Evolutionary conservation across 1,139 yeast species (phyloP), one percentile per base, ranked within the genome.

Genomic region (Pichia inconspicua): DNA sequence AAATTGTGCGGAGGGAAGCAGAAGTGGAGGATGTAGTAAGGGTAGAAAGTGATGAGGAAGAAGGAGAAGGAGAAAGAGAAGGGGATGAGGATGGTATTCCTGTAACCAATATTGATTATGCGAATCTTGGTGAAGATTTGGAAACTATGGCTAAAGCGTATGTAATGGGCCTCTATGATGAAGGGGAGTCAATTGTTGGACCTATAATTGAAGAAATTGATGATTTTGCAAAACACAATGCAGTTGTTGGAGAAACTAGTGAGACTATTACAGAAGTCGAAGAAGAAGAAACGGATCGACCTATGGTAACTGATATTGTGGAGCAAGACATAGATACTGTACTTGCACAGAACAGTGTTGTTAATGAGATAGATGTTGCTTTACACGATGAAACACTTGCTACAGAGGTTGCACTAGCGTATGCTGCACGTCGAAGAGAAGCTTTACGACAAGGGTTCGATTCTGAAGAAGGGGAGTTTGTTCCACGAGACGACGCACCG

Each of bases 71-170:
- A 34, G 10, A n/a, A 15, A 15, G 32, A 17, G n/a, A 17, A 27
- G 8, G 25, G 11, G 3, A 31, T 7, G 2, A 17, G 10, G 15
- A 34, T 3, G 4, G 11, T 15, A 17, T 15, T 15, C 22, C 22
- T 34, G 7, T 9, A 15, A 34, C 37, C n/a, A 17, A 15, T 22
- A 42, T 76, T 9, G 81, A 77, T 53, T 75, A 68, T 55, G 65
- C 59, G 12, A 55, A 69, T 7, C 54, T 77, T 43, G 71, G 70
- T 34, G 66, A 67, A 43, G 74, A 77, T 53, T 49, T 75, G 54
- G 82, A 79, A 46, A 70, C 76, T 4, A 77, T 80, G 83, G 84
- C 78, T 0, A 70, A 71, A 50, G 84, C 84, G 0, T 81, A 81
- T 55, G 67, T 71, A n/a, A 57, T 73, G 41, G 86, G 85, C 1